Evolutionary conservation across 768 basidiomycete genomes (phyloP).

Genomic region (Cystofilobasidium macerans): DNA sequence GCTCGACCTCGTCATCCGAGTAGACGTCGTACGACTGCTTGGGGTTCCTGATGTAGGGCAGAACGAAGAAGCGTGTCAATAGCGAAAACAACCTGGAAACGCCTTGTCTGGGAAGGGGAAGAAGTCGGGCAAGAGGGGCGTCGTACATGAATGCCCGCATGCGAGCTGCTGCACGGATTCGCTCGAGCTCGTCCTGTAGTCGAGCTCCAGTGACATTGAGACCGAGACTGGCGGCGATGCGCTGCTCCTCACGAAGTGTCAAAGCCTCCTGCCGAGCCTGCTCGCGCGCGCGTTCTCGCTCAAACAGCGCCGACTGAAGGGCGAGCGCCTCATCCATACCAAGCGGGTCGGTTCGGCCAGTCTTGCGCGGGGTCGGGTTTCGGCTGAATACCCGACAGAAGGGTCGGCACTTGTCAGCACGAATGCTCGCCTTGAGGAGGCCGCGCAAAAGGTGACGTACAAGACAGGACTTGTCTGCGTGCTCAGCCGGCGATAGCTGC

Average conservation of each 20-base stretch:
- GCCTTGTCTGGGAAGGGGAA: no score
- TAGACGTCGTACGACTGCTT: slow-evolving; percentile 52
- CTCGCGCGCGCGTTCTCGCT: neutral
- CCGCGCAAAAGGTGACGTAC: neutral
- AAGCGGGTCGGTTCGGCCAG: neutral
- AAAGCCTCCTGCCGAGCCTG: neutral
- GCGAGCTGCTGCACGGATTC: neutral
- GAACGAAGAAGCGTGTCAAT: no score
- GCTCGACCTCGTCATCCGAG: slow-evolving; percentile 1
- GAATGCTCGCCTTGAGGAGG: no score
- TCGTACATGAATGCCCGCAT: neutral
- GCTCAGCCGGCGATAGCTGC: no score
- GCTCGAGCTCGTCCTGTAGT: slow-evolving; percentile 7
- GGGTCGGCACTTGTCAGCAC: neutral
- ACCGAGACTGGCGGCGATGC: neutral
- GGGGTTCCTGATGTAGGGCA: neutral
- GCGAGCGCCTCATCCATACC: neutral
- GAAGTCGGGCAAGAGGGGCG: neutral
- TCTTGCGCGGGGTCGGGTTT: neutral
- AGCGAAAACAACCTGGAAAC: no score
- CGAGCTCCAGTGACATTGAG: no score
- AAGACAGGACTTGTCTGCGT: neutral
- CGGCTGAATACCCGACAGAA: neutral
- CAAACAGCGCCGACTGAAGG: neutral
- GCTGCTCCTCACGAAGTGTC: neutral